Conservation (phyloP, 306 rosid species). For the Glycine latifolia region DNA sequence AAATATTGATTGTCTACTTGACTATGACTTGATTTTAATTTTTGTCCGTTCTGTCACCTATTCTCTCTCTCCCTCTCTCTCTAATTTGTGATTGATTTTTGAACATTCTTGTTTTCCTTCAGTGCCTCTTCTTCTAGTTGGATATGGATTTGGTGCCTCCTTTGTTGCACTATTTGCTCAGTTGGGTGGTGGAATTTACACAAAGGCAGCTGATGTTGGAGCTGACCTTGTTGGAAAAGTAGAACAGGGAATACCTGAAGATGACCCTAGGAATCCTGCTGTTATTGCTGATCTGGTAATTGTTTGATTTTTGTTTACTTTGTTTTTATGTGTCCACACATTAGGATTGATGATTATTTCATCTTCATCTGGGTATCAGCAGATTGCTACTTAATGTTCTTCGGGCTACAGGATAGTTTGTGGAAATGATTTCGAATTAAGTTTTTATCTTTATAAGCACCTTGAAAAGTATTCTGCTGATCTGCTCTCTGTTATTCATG, state of each 20-base stretch:
- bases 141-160: constrained; percentile 99
- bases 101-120: constrained; percentile 46
- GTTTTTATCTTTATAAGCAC: constrained; percentile 1
- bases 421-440: constrained; percentile 30
- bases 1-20: constrained; percentile 4
- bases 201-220: constrained; percentile 99
- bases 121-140: constrained; percentile 99
- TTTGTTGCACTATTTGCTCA: constrained; percentile 98
- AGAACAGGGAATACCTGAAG: constrained; percentile 99
- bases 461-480: constrained; percentile 14
- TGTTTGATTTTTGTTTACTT: constrained; percentile 42
- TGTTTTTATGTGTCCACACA: constrained; percentile 20
- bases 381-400: constrained; percentile 3
- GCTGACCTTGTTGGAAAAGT: constrained; percentile 99
- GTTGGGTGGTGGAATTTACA: constrained; percentile 97
- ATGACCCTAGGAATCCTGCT: constrained; percentile 98
- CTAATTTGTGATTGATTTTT: constrained; percentile 36
- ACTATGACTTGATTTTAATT: constrained; percentile 19
- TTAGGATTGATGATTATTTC: constrained; percentile 30
- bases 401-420: background rate
- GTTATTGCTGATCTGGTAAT: constrained; percentile 98
- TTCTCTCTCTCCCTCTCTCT: constrained; percentile 4
- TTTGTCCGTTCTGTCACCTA: constrained; percentile 16
- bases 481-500: constrained; percentile 20
- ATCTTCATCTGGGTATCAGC: constrained; percentile 9